These are phyloP conservation scores for Pseudocercospora eumusae DNA, from an alignment of 2,329 filamentous ascomycete species.

Conservation along the genomic window DNA sequence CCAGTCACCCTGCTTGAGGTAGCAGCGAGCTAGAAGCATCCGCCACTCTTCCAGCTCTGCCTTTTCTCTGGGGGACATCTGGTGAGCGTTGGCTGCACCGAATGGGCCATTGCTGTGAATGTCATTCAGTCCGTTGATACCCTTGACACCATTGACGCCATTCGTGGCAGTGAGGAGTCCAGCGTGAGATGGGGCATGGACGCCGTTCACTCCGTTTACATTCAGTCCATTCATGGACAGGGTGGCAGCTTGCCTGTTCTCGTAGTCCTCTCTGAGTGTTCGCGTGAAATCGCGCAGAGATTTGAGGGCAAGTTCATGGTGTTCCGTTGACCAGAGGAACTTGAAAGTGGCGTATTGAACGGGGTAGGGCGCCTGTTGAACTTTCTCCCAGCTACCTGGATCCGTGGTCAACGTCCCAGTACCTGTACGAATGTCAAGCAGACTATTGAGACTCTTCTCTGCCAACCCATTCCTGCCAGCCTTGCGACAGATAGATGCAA, in stretches of 20 bases:
- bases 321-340: slow-evolving; percentile 86
- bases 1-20: slow-evolving; percentile 96
- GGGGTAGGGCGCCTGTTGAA: slow-evolving; percentile 64
- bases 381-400: slow-evolving; percentile 28
- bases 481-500: slow-evolving; percentile 96
- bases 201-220: slow-evolving; percentile 49
- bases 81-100: slow-evolving; percentile 30
- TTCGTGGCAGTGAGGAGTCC: slow-evolving; percentile 3
- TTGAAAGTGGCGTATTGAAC: slow-evolving; percentile 97
- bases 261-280: slow-evolving; percentile 61
- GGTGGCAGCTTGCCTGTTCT: slow-evolving; percentile 42
- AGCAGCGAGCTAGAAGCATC: slow-evolving; percentile 87
- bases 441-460: slow-evolving; percentile 87
- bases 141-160: slow-evolving; percentile 44
- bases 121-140: slow-evolving; percentile 43
- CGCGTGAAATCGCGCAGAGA: slow-evolving; percentile 64
- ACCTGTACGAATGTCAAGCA: slow-evolving; percentile 68
- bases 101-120: slow-evolving; percentile 42
- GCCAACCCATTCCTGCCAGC: slow-evolving; percentile 91
- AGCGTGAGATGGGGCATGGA: neutral
- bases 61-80: slow-evolving; percentile 42
- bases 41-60: slow-evolving; percentile 58
- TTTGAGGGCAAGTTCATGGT: slow-evolving; percentile 63
- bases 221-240: neutral
- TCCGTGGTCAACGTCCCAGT: slow-evolving; percentile 38